These are phyloP conservation scores for Boletus rufocinnamomeus DNA, from an alignment of 768 basidiomycete species.

Conservation along the genomic window DNA sequence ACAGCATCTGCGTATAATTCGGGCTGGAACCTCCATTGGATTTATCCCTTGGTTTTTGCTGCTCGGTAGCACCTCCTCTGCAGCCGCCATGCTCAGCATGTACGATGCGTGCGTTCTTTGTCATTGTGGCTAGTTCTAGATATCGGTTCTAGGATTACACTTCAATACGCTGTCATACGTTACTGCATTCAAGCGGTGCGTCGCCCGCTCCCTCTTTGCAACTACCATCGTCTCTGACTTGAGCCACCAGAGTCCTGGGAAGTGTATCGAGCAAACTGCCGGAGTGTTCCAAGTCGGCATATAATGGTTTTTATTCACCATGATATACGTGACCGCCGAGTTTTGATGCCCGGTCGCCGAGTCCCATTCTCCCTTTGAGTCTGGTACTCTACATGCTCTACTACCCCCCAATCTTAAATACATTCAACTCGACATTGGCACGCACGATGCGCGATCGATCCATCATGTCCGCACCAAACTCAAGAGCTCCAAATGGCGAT, in stretches of 20 bases:
- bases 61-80: slow-evolving; percentile 82
- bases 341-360: neutral
- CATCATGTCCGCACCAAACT: slow-evolving; percentile 48
- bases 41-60: slow-evolving; percentile 93
- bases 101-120: slow-evolving; percentile 32
- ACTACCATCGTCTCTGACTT: neutral
- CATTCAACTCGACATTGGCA: slow-evolving; percentile 43
- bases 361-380: slow-evolving; percentile 41
- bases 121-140: neutral
- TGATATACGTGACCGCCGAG: slow-evolving; percentile 62
- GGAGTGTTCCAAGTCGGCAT: slow-evolving; percentile 80
- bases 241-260: slow-evolving; percentile 55
- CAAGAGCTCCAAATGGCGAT: slow-evolving; percentile 69
- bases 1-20: slow-evolving; percentile 81
- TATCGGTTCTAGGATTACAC: slow-evolving; percentile 57
- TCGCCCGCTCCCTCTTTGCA: slow-evolving; percentile 6
- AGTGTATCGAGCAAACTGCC: slow-evolving; percentile 76
- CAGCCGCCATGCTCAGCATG: slow-evolving; percentile 86
- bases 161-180: slow-evolving; percentile 80
- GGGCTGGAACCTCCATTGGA: slow-evolving; percentile 77
- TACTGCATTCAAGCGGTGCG: slow-evolving; percentile 82
- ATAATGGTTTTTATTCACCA: slow-evolving; percentile 82
- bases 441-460: slow-evolving; percentile 44
- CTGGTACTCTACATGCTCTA: slow-evolving; percentile 90
- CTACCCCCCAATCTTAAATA: slow-evolving; percentile 88